Base-by-base conservation (phyloP, 192 early-diverging fungal genomes). In the Backusella parvicylindrica region DNA sequence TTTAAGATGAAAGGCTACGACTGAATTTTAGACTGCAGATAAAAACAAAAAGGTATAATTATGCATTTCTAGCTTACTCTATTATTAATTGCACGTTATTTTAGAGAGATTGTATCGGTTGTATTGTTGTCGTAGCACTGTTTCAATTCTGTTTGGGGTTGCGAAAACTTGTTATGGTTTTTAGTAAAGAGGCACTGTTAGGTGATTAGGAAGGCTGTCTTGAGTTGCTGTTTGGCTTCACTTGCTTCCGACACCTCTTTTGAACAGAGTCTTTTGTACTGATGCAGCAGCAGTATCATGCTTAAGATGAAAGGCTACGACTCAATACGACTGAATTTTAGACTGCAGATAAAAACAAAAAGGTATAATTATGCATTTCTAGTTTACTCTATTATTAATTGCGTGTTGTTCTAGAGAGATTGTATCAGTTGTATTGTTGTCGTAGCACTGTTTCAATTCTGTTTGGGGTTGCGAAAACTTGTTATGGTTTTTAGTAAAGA, bases 381-480 rank as follows among this genome's bases (percentile, higher is more conserved):
- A 21, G n/a, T 56, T 21, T 56, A 23, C 23, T 56, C 53, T 56
- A 56, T 56, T 56, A 56, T 23, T 56, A 56, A 56, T 18, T 56
- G 23, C 53, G 23, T 21, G 53, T 21, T 56, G 23, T 16, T 21
- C 21, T 56, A 23, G n/a, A 56, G 53, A 56, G 53, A 56, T 56
- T 56, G 21, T 6, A 56, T 18, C 53, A 56, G 23, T 2, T 56
- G 1, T 56, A 56, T 56, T 56, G 23, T 21, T 56, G 53, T 21
- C 23, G 53, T 56, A 56, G 53, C 53, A 56, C 53, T 56, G 53
- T 56, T 56, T 56, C 53, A 56, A 56, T 56, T 56, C 53, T 21
- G 53, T 56, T 56, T 56, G 15, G 53, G n/a, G n/a, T 56, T 56
- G 53, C 23, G 53, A 23, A 56, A 56, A 56, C 53, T 56, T 56